These are phyloP conservation scores for Buddleja alternifolia DNA, from an alignment of 257 asterid species.

Conservation along the genomic window DNA sequence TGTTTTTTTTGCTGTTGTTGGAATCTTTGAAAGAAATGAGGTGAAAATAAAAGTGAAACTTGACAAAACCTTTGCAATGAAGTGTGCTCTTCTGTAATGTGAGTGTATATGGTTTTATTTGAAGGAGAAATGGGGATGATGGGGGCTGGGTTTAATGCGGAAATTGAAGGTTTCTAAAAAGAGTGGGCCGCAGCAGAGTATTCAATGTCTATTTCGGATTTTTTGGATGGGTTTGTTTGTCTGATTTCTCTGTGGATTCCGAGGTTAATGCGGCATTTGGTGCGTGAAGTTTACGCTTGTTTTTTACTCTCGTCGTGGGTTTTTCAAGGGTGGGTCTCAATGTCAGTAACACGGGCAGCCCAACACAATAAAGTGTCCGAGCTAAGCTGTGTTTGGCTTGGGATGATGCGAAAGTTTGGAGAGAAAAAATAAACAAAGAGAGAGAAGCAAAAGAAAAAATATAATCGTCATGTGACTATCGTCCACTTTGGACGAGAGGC, in stretches of 20 bases:
- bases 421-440: too few relatives aligned
- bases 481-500: too few relatives aligned
- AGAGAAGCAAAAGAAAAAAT: too few relatives aligned
- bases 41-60: not conserved
- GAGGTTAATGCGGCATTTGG: conserved; percentile 30
- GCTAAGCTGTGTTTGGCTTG: too few relatives aligned
- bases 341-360: conserved; percentile 31
- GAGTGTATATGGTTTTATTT: not conserved
- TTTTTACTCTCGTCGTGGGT: not conserved
- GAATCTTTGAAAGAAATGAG: not conserved
- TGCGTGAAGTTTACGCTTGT: conserved; percentile 31
- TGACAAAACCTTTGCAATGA: not conserved
- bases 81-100: not conserved
- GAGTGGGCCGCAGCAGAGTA: conserved; percentile 5
- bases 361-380: too few relatives aligned
- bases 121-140: not conserved
- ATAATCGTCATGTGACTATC: too few relatives aligned
- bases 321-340: not conserved
- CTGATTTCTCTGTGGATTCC: conserved; percentile 37
- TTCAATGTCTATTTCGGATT: conserved; percentile 28
- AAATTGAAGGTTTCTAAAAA: not conserved
- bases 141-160: conserved; percentile 15
- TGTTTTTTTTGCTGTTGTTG: too few relatives aligned
- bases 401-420: too few relatives aligned
- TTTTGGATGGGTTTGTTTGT: conserved; percentile 44